phyloP scores from a whole-genome alignment of 2,329 filamentous ascomycete species.

The Amauroascus niger region DNA sequence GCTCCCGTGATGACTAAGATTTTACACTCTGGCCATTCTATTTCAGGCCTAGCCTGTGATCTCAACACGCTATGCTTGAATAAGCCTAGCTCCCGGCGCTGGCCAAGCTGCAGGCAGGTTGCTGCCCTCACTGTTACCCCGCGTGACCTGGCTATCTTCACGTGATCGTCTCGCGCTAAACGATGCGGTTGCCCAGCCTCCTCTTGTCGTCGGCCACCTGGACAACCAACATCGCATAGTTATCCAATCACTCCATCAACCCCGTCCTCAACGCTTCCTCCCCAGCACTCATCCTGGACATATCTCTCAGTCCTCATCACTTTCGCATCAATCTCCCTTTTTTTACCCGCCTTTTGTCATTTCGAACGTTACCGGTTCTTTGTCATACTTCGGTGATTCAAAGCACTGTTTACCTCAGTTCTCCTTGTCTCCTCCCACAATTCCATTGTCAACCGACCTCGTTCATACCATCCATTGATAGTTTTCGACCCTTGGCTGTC shows the following conservation, averaged over 20 bases:
- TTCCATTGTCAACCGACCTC: not conserved
- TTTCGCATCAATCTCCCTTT: not conserved
- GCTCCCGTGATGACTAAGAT: not conserved
- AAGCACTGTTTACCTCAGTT: constrained; percentile 3
- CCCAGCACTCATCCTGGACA: not conserved
- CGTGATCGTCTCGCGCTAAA: not conserved
- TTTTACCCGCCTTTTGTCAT: not conserved
- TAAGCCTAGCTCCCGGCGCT: not conserved
- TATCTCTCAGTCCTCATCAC: not conserved
- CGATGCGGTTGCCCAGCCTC: constrained; percentile 6
- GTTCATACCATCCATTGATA: not conserved
- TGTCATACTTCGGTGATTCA: not conserved
- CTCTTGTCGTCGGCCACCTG: constrained; percentile 7
- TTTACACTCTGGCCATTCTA: not conserved
- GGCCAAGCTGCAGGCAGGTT: no score
- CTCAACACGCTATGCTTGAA: not conserved
- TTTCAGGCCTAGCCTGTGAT: not conserved
- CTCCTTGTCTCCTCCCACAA: not conserved
- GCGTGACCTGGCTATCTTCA: not conserved
- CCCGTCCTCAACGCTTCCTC: not conserved
- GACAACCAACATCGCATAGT: constrained; percentile 9
- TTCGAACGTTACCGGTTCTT: no score
- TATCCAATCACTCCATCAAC: not conserved
- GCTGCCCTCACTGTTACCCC: no score
- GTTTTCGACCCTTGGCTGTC: not conserved